Conservation (phyloP, 192 early-diverging fungal genomes). For the Funneliformis geosporum region DNA sequence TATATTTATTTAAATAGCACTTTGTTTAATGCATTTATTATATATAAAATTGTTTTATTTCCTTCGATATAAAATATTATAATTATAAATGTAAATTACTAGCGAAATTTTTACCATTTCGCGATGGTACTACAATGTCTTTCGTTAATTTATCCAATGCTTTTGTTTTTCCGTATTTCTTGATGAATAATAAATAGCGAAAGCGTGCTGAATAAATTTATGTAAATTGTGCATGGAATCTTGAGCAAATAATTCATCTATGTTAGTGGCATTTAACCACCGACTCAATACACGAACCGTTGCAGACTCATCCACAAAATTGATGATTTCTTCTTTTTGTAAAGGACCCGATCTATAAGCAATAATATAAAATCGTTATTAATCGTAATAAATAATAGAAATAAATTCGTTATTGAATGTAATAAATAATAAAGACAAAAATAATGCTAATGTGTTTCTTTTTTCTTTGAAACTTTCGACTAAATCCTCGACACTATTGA, state of each 20-base stretch:
- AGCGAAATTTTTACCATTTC: background rate
- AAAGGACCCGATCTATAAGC: background rate
- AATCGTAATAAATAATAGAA: no score
- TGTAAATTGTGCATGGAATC: background rate
- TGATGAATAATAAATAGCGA: background rate
- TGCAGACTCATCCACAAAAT: background rate
- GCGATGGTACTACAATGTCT: background rate
- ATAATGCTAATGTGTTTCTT: background rate
- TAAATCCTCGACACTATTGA: background rate
- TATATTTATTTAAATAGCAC: no score
- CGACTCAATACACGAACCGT: background rate
- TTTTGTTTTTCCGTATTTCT: background rate
- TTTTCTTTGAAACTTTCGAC: background rate
- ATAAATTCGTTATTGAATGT: no score
- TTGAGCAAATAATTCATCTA: background rate
- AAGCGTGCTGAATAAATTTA: background rate
- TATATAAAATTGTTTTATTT: no score
- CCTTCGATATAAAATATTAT: no score
- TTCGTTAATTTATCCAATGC: background rate
- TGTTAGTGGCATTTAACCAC: background rate
- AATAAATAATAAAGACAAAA: background rate
- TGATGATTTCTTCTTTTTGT: background rate
- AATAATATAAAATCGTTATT: no score
- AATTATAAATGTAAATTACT: background rate
- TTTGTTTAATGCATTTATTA: no score